These are phyloP conservation scores for Colletotrichum trifolii DNA, from an alignment of 2,329 filamentous ascomycete species.

Conservation along the genomic window DNA sequence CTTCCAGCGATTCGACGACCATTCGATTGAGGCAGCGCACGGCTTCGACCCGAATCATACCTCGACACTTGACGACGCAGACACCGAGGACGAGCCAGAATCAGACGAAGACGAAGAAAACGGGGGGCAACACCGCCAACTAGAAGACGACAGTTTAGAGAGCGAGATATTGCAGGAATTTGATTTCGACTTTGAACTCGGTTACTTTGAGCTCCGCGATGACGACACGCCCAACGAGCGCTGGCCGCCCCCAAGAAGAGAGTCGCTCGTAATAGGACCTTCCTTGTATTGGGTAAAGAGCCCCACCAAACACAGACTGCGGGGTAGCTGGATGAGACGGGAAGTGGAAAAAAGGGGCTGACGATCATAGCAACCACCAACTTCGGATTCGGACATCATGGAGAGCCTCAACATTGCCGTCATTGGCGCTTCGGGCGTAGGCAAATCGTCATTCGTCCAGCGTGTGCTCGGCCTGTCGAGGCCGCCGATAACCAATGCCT, in stretches of 20 bases:
- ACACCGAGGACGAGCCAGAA: conserved; percentile 27
- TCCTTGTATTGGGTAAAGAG: conserved; percentile 51
- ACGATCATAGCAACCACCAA: conserved; percentile 36
- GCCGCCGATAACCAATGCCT: conserved; percentile 64
- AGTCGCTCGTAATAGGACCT: conserved; percentile 57
- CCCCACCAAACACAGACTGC: conserved; percentile 35
- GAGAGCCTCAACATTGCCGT: conserved; percentile 73
- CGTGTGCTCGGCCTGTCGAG: conserved; percentile 66
- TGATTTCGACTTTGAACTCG: conserved; percentile 19
- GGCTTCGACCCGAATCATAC: conserved; percentile 38
- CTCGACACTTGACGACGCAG: conserved; percentile 41
- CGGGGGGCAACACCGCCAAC: no score
- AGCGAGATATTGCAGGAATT: conserved; percentile 18
- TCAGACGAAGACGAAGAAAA: conserved; percentile 37
- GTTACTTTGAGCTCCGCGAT: conserved; percentile 45
- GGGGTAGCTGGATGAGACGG: conserved; percentile 35
- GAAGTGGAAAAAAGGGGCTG: conserved; percentile 37
- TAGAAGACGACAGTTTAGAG: conserved; percentile 41
- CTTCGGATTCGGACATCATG: conserved; percentile 55
- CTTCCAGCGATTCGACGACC: conserved; percentile 59
- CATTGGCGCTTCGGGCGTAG: conserved; percentile 73
- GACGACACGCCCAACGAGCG: conserved; percentile 50
- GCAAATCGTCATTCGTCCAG: conserved; percentile 77
- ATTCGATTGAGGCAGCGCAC: conserved; percentile 45
- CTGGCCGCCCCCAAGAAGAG: conserved; percentile 60